Conservation (phyloP, 2,329 filamentous ascomycete species). For the Alternaria sp. region DNA sequence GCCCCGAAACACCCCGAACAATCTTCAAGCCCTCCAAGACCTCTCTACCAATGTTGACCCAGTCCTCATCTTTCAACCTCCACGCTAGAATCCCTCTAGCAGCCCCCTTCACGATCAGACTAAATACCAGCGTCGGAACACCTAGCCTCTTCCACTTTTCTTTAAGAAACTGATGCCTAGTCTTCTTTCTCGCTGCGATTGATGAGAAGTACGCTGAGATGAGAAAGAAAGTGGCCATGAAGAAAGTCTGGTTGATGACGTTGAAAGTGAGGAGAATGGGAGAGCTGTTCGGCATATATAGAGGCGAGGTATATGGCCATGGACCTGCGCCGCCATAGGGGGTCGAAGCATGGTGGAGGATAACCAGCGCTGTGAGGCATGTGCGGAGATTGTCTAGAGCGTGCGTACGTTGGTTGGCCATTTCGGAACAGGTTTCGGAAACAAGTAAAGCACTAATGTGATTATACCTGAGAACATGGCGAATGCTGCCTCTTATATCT, state of each 20-base stretch:
- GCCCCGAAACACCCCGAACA: slow-evolving; percentile 23
- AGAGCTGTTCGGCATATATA: slow-evolving; percentile 8
- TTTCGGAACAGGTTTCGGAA: background rate
- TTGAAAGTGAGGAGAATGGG: slow-evolving; percentile 22
- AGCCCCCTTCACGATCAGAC: slow-evolving; percentile 10
- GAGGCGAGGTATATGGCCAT: slow-evolving; percentile 22
- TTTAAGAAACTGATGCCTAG: slow-evolving; percentile 3
- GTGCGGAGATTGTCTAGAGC: slow-evolving; percentile 34
- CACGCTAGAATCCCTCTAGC: slow-evolving; percentile 6
- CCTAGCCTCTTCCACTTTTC: slow-evolving; percentile 30
- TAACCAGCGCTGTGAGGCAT: slow-evolving; percentile 29
- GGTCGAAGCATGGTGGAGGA: slow-evolving; percentile 29
- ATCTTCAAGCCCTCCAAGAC: slow-evolving; percentile 9
- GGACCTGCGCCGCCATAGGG: slow-evolving; percentile 30
- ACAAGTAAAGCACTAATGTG: background rate
- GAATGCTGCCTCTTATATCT: background rate
- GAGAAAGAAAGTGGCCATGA: slow-evolving; percentile 35
- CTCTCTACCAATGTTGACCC: background rate
- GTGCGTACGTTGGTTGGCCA: slow-evolving; percentile 13
- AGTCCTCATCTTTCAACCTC: slow-evolving; percentile 3
- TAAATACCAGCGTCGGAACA: slow-evolving; percentile 24
- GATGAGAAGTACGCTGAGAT: slow-evolving; percentile 32
- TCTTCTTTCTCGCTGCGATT: slow-evolving; percentile 12
- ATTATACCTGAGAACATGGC: background rate
- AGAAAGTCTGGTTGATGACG: slow-evolving; percentile 31